Conservation (phyloP, 164 flowering plant genomes). For the Stephania cephalantha region DNA sequence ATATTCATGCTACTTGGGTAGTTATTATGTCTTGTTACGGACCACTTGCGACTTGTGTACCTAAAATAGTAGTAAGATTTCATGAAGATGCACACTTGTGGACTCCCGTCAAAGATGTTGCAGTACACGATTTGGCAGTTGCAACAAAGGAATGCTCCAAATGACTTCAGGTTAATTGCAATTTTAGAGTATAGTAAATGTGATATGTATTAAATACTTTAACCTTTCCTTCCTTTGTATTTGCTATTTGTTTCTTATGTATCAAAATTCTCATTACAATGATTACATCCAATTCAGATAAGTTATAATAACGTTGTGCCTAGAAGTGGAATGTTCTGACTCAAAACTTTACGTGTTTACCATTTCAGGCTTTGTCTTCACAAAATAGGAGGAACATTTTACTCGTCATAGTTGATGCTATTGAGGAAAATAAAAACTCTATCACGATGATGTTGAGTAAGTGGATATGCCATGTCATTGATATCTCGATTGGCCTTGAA, state of each 20-base stretch:
- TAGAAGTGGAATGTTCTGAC: background rate
- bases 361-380: conserved; percentile 61
- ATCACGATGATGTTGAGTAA: conserved; percentile 59
- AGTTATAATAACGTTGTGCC: background rate
- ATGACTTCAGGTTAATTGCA: conserved; percentile 66
- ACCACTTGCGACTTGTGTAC: no score
- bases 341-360: background rate
- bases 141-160: conserved; percentile 93
- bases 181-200: background rate
- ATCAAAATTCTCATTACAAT: background rate
- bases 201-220: background rate
- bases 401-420: conserved; percentile 75
- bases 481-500: conserved; percentile 74
- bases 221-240: background rate
- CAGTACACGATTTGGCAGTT: conserved; percentile 85
- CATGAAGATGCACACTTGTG: conserved; percentile 76
- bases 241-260: background rate
- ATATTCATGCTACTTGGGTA: no score
- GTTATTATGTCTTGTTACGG: no score
- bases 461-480: conserved; percentile 83
- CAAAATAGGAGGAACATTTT: conserved; percentile 63
- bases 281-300: background rate
- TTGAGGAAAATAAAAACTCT: conserved; percentile 66
- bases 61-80: no score
- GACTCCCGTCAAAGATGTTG: conserved; percentile 41